These are phyloP conservation scores for Neofusicoccum parvum DNA, from an alignment of 2,329 filamentous ascomycete species.

Conservation along the genomic window DNA sequence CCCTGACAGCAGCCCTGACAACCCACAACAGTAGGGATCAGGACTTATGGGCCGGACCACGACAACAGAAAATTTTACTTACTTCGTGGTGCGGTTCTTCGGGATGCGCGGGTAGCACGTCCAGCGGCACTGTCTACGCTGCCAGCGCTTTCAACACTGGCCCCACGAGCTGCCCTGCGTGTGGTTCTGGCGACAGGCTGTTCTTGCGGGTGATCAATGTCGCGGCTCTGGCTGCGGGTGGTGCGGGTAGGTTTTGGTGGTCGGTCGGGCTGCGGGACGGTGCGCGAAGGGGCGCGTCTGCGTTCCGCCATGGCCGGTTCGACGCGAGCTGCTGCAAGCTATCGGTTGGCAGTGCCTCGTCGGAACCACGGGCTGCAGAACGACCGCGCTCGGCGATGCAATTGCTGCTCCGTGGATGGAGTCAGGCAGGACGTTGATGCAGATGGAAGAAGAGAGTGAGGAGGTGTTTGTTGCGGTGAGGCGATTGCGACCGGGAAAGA, in stretches of 20 bases:
- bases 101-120: conserved; percentile 27
- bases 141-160: conserved; percentile 30
- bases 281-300: conserved; percentile 35
- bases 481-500: not conserved
- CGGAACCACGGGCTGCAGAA: not conserved
- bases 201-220: conserved; percentile 31
- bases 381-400: not conserved
- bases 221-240: conserved; percentile 43
- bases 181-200: conserved; percentile 24
- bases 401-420: not conserved
- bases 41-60: too few species aligned
- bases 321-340: not conserved
- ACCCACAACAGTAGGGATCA: too few species aligned
- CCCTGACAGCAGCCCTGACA: not conserved
- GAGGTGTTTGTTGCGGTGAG: not conserved
- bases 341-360: too few species aligned
- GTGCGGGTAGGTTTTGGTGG: conserved; percentile 27
- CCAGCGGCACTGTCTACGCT: conserved; percentile 31
- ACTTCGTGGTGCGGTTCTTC: conserved; percentile 24
- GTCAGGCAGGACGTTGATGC: not conserved
- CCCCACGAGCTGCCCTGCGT: conserved; percentile 33
- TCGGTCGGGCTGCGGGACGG: conserved; percentile 31
- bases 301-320: conserved; percentile 24
- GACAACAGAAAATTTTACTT: not conserved
- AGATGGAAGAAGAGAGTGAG: not conserved